phyloP scores from a whole-genome alignment of 768 basidiomycete species.

The Mycena olivaceomarginata region DNA sequence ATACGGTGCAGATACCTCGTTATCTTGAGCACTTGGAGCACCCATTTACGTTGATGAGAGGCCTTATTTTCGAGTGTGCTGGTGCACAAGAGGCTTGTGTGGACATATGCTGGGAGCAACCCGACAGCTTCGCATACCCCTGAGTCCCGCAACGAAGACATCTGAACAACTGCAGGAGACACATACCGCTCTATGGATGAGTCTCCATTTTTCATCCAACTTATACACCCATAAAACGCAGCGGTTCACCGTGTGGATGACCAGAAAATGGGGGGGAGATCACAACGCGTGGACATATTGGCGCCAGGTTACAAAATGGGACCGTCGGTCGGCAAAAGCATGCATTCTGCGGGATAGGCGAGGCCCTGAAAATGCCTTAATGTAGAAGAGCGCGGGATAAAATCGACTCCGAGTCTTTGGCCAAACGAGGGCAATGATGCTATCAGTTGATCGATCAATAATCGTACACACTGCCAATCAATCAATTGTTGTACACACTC shows the following conservation, averaged over 20 bases:
- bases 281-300: too few species aligned
- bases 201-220: background rate
- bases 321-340: background rate
- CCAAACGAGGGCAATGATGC: too few species aligned
- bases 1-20: background rate
- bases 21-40: background rate
- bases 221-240: slow-evolving; percentile 5
- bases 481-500: background rate
- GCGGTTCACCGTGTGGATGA: background rate
- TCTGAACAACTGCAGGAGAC: background rate
- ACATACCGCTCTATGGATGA: background rate
- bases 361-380: slow-evolving; percentile 2
- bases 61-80: background rate
- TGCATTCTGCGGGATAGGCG: background rate
- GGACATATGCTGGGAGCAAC: background rate
- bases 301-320: slow-evolving; percentile 3
- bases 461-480: background rate
- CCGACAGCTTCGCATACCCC: background rate
- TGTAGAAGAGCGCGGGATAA: background rate
- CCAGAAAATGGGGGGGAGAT: too few species aligned
- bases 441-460: background rate
- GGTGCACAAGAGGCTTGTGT: background rate
- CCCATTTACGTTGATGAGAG: background rate
- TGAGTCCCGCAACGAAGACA: background rate
- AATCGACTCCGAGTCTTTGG: background rate